A percentile compares a stretch with the other conserved stretches of the same genome.
phyloP scores from a whole-genome alignment of 257 asterid genomes.

The Datura wrightii region DNA sequence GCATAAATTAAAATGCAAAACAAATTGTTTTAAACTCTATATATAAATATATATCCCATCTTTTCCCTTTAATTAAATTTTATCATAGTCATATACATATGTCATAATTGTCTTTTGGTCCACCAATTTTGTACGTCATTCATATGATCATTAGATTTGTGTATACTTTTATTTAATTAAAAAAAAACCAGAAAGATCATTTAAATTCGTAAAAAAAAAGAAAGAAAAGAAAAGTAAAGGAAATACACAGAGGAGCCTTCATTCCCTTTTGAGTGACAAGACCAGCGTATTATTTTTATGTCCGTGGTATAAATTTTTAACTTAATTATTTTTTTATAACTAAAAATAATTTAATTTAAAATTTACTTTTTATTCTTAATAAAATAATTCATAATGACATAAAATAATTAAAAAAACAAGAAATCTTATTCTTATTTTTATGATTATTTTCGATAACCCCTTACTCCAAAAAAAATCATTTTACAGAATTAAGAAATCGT shows the following conservation, averaged over 20 bases:
- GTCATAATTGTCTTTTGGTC: background rate
- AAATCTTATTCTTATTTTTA: too few species aligned
- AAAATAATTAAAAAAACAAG: too few species aligned
- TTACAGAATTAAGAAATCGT: too few species aligned
- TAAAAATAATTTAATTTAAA: too few species aligned
- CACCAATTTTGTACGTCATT: background rate
- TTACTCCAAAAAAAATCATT: too few species aligned
- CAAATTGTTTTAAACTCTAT: background rate
- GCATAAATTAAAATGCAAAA: background rate
- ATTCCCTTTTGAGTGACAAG: background rate
- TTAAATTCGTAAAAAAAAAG: background rate
- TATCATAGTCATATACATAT: too few species aligned
- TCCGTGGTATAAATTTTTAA: too few species aligned
- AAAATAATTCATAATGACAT: too few species aligned
- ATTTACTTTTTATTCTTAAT: too few species aligned
- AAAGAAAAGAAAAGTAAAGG: background rate
- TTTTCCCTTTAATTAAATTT: too few species aligned
- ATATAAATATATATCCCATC: background rate
- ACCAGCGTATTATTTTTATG: background rate
- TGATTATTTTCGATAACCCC: too few species aligned
- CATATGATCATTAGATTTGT: conserved; percentile 2
- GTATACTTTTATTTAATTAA: background rate
- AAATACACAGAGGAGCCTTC: background rate
- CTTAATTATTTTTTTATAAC: too few species aligned
- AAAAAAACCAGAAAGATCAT: background rate